Evolutionary conservation across 2,329 filamentous ascomycete species (phyloP), one percentile per base, ranked within the genome.

Genomic region (Botrytis galanthina): DNA sequence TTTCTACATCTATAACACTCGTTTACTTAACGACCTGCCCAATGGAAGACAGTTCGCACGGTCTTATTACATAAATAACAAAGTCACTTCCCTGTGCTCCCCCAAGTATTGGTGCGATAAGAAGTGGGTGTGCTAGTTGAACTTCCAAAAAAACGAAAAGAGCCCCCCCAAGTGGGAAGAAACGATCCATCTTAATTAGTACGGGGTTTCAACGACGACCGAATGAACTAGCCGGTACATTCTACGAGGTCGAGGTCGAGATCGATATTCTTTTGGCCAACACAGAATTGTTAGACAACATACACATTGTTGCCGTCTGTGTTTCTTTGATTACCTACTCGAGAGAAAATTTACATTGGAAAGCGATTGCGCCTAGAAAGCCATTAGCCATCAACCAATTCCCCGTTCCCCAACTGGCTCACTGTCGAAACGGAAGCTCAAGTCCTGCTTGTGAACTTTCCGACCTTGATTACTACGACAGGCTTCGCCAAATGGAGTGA

Each of bases 41-140:
- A 20, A 26, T 46, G 44, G 44, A 51, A 67, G 22, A 51, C 18
- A 20, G 63, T 67, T 39, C 32, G 22, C 63, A 51, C 63, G 44
- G 44, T 32, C 44, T 67, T 4, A 51, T 67, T 51, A 67, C 63
- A 48, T 48, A 66, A 66, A 66, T 66, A 48, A 35, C 29, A 20
- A 51, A 66, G 63, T 66, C 63, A 37, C 51, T 57, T 57, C 29
- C 51, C n/a, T 57, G n/a, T 57, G 29, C 51, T 57, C 51, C 6
- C n/a, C 51, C 14, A 57, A 57, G 32, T 44, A 51, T 51, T 35
- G 35, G 60, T 39, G 16, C 32, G 63, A 67, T 67, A 67, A 67
- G 63, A 67, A 57, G 63, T 22, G 12, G 32, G 35, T 35, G 59
- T 37, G 44, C 35, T 22, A n/a, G 12, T 51, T 51, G 35, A 20